A percentile compares a stretch with the other conserved stretches of the same genome.
Conservation (phyloP, 768 basidiomycete genomes). For the Collybia sp. region DNA sequence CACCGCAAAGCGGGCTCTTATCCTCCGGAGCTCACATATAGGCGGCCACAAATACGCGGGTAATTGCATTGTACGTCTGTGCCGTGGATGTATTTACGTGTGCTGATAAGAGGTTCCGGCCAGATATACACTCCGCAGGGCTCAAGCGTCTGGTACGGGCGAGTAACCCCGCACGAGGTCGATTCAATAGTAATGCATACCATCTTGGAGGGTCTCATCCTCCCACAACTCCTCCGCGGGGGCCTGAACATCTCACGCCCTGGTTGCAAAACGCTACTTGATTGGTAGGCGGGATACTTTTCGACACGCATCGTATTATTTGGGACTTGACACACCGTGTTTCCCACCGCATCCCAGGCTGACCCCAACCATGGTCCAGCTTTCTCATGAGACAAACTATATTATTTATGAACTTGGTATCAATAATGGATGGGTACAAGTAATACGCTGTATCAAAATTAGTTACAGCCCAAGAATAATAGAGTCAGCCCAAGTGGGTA, state of each 20-base stretch:
- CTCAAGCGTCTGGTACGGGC: conserved; percentile 88
- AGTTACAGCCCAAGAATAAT: too few relatives aligned
- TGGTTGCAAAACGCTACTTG: conserved; percentile 61
- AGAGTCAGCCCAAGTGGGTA: too few relatives aligned
- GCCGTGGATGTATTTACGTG: conserved; percentile 1
- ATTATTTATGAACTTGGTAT: too few relatives aligned
- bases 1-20: conserved; percentile 64
- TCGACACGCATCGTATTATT: conserved; percentile 1
- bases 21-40: conserved; percentile 84
- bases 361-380: too few relatives aligned
- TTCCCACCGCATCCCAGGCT: too few relatives aligned
- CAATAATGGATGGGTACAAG: too few relatives aligned
- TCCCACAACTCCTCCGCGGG: conserved; percentile 82
- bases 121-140: conserved; percentile 88
- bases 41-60: conserved; percentile 94
- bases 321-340: neutral
- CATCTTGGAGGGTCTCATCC: conserved; percentile 76
- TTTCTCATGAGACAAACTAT: too few relatives aligned
- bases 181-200: conserved; percentile 85
- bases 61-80: conserved; percentile 73
- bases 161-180: conserved; percentile 88
- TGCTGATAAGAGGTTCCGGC: conserved; percentile 2
- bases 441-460: too few relatives aligned
- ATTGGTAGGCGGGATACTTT: conserved; percentile 48
- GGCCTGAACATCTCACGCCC: conserved; percentile 76